Percentiles rank a stretch among this genome's conserved stretches.
Evolutionary conservation across 2,329 filamentous ascomycete species (phyloP).

Genomic region (Fusarium coffeatum): DNA sequence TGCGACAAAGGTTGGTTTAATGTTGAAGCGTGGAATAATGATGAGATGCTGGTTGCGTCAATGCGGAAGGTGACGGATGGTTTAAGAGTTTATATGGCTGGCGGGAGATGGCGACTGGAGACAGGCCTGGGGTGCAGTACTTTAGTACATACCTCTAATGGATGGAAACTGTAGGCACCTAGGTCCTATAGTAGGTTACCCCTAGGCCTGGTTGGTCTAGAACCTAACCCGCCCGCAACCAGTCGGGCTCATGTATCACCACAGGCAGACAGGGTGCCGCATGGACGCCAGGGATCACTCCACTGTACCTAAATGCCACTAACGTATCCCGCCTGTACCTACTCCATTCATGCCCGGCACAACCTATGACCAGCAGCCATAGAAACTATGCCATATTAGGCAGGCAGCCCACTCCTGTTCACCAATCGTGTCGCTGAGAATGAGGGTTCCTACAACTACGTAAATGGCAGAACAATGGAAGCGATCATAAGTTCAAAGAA

Average conservation of each 20-base stretch:
- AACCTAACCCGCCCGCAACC: background rate
- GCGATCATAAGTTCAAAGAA: slow-evolving; percentile 3
- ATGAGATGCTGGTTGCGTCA: slow-evolving; percentile 23
- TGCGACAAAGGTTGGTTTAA: slow-evolving; percentile 7
- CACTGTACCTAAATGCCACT: slow-evolving; percentile 8
- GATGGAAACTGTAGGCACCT: background rate
- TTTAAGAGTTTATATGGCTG: slow-evolving; percentile 32
- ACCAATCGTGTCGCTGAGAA: slow-evolving; percentile 31
- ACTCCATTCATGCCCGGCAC: background rate
- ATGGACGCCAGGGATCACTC: slow-evolving; percentile 25
- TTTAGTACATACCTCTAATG: background rate
- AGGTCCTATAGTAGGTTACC: background rate
- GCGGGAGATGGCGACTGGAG: slow-evolving; percentile 17
- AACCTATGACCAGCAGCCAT: slow-evolving; percentile 9
- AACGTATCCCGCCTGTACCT: no score
- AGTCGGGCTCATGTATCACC: background rate
- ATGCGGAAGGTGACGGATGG: slow-evolving; percentile 19
- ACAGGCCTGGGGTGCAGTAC: background rate
- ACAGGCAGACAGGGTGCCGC: slow-evolving; percentile 9
- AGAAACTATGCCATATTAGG: slow-evolving; percentile 14
- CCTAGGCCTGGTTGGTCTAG: slow-evolving; percentile 17
- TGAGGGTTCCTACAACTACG: slow-evolving; percentile 22
- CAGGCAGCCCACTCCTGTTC: slow-evolving; percentile 18
- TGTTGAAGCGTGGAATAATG: slow-evolving; percentile 3
- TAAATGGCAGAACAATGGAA: slow-evolving; percentile 19